phyloP scores from a whole-genome alignment of 352 stramenopile genomes.

The Blastocystis hominis region DNA sequence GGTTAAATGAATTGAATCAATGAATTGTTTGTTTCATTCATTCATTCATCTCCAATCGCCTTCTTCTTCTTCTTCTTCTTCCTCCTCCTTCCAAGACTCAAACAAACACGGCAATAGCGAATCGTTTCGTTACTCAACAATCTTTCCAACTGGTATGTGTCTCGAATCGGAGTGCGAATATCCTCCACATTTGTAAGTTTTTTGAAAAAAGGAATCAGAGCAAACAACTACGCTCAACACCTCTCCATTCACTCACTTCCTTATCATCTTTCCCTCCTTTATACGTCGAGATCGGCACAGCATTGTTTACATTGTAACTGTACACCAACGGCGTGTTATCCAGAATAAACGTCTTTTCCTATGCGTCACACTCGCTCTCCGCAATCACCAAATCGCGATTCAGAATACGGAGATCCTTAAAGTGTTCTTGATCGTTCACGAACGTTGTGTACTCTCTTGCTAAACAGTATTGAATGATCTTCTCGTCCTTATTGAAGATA shows the following conservation, averaged over 20 bases:
- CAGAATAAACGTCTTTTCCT: slow-evolving; percentile 32
- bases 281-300: not conserved
- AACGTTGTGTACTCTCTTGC: slow-evolving; percentile 25
- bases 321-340: slow-evolving; percentile 31
- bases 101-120: not conserved
- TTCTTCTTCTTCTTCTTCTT: too few species aligned
- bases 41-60: not conserved
- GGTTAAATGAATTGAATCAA: too few species aligned
- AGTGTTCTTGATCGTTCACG: not conserved
- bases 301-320: slow-evolving; percentile 40
- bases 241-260: not conserved
- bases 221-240: not conserved
- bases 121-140: not conserved
- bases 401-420: not conserved
- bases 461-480: not conserved
- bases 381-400: not conserved
- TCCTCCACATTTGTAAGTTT: not conserved
- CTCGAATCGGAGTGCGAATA: not conserved
- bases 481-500: slow-evolving; percentile 30
- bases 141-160: slow-evolving; percentile 17
- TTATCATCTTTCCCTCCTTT: slow-evolving; percentile 50
- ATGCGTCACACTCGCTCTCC: not conserved
- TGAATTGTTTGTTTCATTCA: not conserved
- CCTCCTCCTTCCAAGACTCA: too few species aligned
- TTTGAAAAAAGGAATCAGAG: not conserved